Percentiles rank a stretch among this genome's conserved stretches.
Evolutionary conservation across 2,329 filamentous ascomycete genomes (phyloP).

Genomic region (Cytospora schulzeri): DNA sequence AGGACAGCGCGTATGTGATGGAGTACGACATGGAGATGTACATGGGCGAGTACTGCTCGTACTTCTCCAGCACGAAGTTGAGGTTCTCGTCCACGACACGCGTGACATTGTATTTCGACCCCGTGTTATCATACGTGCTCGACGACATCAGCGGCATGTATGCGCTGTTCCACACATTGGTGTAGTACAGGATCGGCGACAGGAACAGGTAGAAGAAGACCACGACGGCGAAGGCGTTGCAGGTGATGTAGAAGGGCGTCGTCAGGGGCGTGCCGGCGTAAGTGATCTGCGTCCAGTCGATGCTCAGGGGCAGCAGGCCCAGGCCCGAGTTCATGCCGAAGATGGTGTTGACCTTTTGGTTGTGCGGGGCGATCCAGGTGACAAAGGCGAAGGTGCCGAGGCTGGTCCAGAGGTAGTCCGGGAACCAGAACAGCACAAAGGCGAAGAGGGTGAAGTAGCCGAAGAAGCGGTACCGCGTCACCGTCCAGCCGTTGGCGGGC

Average conservation of each 20-base stretch:
- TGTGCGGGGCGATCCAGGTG: slow-evolving; percentile 30
- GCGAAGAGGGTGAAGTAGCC: slow-evolving; percentile 34
- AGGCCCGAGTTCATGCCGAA: slow-evolving; percentile 31
- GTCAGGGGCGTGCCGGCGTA: slow-evolving; percentile 35
- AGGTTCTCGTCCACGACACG: slow-evolving; percentile 34
- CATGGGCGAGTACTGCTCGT: slow-evolving; percentile 40
- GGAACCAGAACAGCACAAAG: slow-evolving; percentile 35
- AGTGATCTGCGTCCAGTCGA: slow-evolving; percentile 40
- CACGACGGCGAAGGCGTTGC: slow-evolving; percentile 35
- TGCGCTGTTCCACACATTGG: slow-evolving; percentile 37
- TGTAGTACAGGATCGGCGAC: slow-evolving; percentile 38
- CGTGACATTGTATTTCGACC: slow-evolving; percentile 36
- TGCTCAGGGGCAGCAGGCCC: slow-evolving; percentile 35
- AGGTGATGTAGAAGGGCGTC: slow-evolving; percentile 38
- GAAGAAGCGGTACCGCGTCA: slow-evolving; percentile 41
- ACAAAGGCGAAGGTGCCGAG: slow-evolving; percentile 33
- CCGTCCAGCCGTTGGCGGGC: slow-evolving; percentile 39
- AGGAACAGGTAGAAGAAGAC: slow-evolving; percentile 38
- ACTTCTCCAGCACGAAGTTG: slow-evolving; percentile 35
- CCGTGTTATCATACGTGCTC: slow-evolving; percentile 38
- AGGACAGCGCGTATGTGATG: slow-evolving; percentile 41
- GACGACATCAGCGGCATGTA: slow-evolving; percentile 38
- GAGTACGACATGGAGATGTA: slow-evolving; percentile 41
- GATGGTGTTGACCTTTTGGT: slow-evolving; percentile 31
- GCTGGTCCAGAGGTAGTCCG: slow-evolving; percentile 31